These are phyloP conservation scores for Taphrina flavorubra DNA, from an alignment of 1,139 yeast genomes.

Conservation along the genomic window DNA sequence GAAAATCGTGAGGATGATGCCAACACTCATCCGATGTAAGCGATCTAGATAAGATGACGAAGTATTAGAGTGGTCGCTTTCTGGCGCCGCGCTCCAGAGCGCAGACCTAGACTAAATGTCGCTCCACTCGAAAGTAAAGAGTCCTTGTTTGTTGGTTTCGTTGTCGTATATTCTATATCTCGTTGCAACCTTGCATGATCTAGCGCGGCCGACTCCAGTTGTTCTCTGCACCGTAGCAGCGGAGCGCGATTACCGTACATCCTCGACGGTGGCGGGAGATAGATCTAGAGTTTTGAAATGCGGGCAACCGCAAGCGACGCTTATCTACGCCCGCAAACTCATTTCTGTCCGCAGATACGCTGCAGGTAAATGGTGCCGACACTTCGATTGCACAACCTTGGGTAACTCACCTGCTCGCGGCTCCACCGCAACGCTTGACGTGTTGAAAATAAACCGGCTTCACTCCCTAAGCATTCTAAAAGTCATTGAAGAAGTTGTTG, in stretches of 20 bases:
- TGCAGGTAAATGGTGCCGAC: no score
- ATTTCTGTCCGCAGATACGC: not conserved
- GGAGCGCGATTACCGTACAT: no score
- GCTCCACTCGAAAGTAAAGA: not conserved
- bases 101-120: no score
- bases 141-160: not conserved
- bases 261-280: not conserved
- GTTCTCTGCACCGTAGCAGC: no score
- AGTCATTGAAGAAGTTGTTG: no score
- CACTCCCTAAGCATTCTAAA: no score
- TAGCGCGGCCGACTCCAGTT: no score
- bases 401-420: not conserved
- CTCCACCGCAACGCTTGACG: slow-evolving; percentile 1
- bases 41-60: not conserved
- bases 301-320: slow-evolving; percentile 2
- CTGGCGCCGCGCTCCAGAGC: no score
- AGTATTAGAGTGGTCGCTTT: no score
- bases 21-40: not conserved
- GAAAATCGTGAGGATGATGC: slow-evolving; percentile 4
- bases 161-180: no score
- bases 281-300: not conserved
- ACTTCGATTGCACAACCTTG: no score
- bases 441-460: not conserved
- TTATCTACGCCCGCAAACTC: not conserved
- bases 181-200: no score